phyloP scores from a whole-genome alignment of 2,329 filamentous ascomycete species.

The Pestalotiopsis sp. region DNA sequence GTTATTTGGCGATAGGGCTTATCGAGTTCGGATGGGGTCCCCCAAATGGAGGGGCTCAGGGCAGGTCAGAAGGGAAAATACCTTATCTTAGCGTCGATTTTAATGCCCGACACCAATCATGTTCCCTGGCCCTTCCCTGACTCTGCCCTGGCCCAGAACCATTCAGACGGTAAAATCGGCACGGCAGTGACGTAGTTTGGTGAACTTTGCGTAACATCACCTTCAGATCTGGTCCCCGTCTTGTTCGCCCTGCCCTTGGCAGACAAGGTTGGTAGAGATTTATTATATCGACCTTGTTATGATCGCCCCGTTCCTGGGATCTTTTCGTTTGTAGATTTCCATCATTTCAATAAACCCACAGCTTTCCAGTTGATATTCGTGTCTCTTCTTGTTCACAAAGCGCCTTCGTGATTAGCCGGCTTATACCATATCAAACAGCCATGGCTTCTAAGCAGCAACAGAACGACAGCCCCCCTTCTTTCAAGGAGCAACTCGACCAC shows the following conservation, averaged over 20 bases:
- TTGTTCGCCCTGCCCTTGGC: not conserved
- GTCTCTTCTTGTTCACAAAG: not conserved
- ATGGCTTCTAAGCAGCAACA: not conserved
- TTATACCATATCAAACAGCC: not conserved
- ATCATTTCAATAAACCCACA: not conserved
- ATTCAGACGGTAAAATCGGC: not conserved
- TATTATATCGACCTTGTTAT: not conserved
- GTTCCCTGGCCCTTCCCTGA: not conserved
- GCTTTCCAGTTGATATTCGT: not conserved
- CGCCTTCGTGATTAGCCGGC: not conserved
- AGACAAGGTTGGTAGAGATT: not conserved
- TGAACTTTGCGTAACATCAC: not conserved
- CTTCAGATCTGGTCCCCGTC: not conserved
- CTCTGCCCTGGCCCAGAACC: not conserved
- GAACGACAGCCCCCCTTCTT: conserved; percentile 18
- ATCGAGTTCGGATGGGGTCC: not conserved
- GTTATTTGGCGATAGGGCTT: not conserved
- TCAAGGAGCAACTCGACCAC: conserved; percentile 47
- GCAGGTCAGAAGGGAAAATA: not conserved
- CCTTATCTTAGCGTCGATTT: conserved; percentile 14
- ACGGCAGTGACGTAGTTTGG: conserved; percentile 1
- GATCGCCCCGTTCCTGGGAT: not conserved
- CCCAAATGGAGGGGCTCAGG: conserved; percentile 10
- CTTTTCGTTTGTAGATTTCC: not conserved
- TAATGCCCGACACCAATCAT: not conserved